Evolutionary conservation across 2,329 filamentous ascomycete species (phyloP).

Genomic region (Diaporthe citrichinensis): DNA sequence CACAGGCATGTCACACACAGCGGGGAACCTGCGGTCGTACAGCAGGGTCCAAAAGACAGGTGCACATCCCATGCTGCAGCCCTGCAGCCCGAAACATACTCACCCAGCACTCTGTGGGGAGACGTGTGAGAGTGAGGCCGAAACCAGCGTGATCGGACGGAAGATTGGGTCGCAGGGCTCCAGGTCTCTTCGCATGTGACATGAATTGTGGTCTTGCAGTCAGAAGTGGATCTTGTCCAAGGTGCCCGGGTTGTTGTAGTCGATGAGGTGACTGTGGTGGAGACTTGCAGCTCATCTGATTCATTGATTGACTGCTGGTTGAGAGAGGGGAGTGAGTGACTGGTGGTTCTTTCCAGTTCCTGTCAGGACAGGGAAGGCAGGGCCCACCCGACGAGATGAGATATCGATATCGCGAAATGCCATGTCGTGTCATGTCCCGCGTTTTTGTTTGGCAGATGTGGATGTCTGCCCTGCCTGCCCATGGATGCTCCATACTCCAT

Average conservation of each 20-base stretch:
- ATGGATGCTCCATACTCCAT: background rate
- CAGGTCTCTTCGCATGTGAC: background rate
- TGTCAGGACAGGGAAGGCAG: background rate
- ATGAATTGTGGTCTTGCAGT: slow-evolving; percentile 1
- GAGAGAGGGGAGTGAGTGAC: background rate
- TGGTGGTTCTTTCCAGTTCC: slow-evolving; percentile 10
- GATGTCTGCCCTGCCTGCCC: background rate
- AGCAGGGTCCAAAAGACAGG: background rate
- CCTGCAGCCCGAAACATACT: background rate
- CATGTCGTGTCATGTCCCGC: slow-evolving; percentile 18
- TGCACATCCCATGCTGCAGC: background rate
- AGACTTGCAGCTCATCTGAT: slow-evolving; percentile 20
- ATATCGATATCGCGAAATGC: slow-evolving; percentile 27
- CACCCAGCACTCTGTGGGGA: background rate
- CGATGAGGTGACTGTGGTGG: slow-evolving; percentile 7
- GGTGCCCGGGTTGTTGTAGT: background rate
- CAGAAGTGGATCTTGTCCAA: slow-evolving; percentile 1
- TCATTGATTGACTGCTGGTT: slow-evolving; percentile 8
- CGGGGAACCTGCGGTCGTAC: background rate
- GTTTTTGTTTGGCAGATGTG: background rate
- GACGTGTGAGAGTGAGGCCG: background rate
- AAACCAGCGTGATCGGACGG: background rate
- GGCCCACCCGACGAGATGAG: slow-evolving; percentile 5
- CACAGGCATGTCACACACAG: background rate
- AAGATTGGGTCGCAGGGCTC: slow-evolving; percentile 1